Evolutionary conservation across 352 stramenopile genomes (phyloP).

Genomic region (Aphanomyces astaci): DNA sequence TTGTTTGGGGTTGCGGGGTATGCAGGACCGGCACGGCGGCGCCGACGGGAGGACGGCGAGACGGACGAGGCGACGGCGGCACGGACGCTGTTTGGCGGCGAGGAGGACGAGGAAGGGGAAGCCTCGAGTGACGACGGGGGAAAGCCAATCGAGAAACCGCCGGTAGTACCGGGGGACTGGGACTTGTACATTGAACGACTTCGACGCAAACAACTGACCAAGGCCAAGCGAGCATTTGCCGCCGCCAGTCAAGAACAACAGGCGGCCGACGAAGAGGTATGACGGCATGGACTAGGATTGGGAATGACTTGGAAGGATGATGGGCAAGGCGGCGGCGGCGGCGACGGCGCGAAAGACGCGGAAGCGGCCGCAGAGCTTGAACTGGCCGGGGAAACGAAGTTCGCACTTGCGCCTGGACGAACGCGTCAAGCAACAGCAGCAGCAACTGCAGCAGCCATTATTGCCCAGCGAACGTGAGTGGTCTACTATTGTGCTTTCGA

Average conservation of each 20-base stretch:
- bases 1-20: background rate
- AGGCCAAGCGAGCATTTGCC: constrained; percentile 7
- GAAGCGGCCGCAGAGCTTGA: constrained; percentile 20
- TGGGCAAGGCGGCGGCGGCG: background rate
- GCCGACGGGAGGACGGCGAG: background rate
- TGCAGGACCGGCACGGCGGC: no score
- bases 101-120: background rate
- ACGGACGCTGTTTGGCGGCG: constrained; percentile 6
- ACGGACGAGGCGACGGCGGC: constrained; percentile 4
- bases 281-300: no score
- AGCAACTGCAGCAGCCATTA: background rate
- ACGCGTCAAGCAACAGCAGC: constrained; percentile 1
- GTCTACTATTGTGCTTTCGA: no score
- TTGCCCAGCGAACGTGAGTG: no score
- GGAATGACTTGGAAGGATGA: background rate
- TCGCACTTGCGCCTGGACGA: background rate
- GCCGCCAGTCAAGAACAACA: background rate
- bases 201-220: constrained; percentile 15
- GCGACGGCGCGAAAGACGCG: background rate
- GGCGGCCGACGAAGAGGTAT: constrained; percentile 1
- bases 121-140: background rate
- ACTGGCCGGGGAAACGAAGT: constrained; percentile 17
- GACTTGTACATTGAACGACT: constrained; percentile 21
- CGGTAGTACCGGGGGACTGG: background rate
- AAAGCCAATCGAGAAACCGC: background rate